These are phyloP conservation scores for Tetratostichococcus sp. DNA, from an alignment of 139 green algal species.

Conservation along the genomic window DNA sequence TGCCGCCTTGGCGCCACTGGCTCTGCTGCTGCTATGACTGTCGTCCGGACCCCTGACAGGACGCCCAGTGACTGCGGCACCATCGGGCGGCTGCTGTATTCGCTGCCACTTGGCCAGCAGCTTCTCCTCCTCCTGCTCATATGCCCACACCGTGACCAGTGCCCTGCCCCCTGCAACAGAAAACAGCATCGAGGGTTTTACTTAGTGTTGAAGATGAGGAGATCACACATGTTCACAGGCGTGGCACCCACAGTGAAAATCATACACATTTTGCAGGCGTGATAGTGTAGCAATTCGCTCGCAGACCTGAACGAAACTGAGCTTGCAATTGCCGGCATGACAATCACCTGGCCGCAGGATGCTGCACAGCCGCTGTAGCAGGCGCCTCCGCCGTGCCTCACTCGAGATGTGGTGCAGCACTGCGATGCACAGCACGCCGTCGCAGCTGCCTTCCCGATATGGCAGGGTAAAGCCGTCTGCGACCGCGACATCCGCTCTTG, in stretches of 20 bases:
- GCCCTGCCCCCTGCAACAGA: conserved; percentile 46
- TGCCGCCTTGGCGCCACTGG: neutral
- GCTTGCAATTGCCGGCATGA: neutral
- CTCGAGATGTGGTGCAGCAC: conserved; percentile 93
- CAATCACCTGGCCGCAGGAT: conserved; percentile 53
- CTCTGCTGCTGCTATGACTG: neutral
- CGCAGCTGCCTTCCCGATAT: conserved; percentile 56
- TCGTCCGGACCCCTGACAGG: neutral
- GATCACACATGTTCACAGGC: too few relatives aligned
- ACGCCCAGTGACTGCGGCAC: too few relatives aligned
- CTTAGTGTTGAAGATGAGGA: too few relatives aligned
- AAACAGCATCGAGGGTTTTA: neutral
- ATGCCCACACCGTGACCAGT: conserved; percentile 89
- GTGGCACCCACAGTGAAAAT: too few relatives aligned
- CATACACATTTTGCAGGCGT: too few relatives aligned
- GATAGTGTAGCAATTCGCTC: too few relatives aligned
- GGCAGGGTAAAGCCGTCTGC: conserved; percentile 81
- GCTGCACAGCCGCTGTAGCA: conserved; percentile 73
- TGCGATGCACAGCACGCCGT: conserved; percentile 92
- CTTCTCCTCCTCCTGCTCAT: conserved; percentile 85
- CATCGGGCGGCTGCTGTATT: conserved; percentile 14
- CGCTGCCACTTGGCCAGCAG: conserved; percentile 85
- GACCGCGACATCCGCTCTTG: conserved; percentile 70
- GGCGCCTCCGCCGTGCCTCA: conserved; percentile 40
- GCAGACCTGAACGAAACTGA: too few relatives aligned